Base-by-base conservation (phyloP, 1,139 yeast genomes). In the Hanseniaspora gamundiae region DNA sequence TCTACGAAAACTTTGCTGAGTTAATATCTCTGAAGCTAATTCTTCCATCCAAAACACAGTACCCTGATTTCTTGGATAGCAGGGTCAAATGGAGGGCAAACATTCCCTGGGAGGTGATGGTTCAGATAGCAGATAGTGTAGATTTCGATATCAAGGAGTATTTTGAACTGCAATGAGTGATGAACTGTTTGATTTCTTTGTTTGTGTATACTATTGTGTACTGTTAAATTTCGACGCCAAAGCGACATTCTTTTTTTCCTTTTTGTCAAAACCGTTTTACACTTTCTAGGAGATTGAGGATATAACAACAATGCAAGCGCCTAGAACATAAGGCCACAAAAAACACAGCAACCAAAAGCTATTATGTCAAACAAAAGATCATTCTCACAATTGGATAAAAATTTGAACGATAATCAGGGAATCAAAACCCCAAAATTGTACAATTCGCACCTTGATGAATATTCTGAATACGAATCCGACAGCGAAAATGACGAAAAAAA, bases 51-150 rank as follows among this genome's bases (percentile, higher is more conserved):
- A 49, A 73, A 11, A 45, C 43, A 10, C 68, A 69, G 14, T 66
- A 71, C 16, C 63, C 73, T 1, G 87, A 81, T 56, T 73, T 78
- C 14, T 61, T 81, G 41, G 79, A 75, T 47, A 72, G 81, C n/a
- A 71, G 75, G 51, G 70, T 79, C 1, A 66, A 80, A 50, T 81
- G 87, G 88, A 75, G 71, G 53, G 76, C 80, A 49, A 78, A 77
- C 51, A 70, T 78, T 11, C 67, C 74, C 30, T 80, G 83, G 82
- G 66, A 68, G 29, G 67, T 73, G 13, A 71, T 77, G 7, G 67
- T 67, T 43, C 65, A 66, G 39, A 62, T 80, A 16, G 75, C 87
- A 0, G 58, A 64, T 20, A 77, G 76, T 30, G 65, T 80, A 4
- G 61, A 67, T 21, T 73, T 81, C 49, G 80, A 78, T 3, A 65